phyloP scores from a whole-genome alignment of 1,139 yeast genomes.

The Yamadazyma kanchanaburiensis region DNA sequence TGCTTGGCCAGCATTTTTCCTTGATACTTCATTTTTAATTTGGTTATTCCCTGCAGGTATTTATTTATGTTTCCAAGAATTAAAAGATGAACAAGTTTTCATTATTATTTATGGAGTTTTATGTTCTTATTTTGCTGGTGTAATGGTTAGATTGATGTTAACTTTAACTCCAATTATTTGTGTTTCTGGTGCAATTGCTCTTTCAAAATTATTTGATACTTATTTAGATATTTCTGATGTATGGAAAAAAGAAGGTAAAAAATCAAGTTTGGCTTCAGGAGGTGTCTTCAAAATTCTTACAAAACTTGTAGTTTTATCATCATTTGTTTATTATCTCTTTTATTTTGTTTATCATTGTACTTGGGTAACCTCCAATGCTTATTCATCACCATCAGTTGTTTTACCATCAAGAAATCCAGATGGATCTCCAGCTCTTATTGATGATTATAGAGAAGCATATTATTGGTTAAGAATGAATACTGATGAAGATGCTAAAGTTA shows the following conservation, averaged over 20 bases:
- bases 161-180: slow-evolving; percentile 95
- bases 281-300: slow-evolving; percentile 43
- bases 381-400: slow-evolving; percentile 97
- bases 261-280: slow-evolving; percentile 12
- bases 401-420: slow-evolving; percentile 81
- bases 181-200: slow-evolving; percentile 82
- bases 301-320: slow-evolving; percentile 59
- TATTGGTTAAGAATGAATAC: slow-evolving; percentile 99
- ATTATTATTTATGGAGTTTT: slow-evolving; percentile 86
- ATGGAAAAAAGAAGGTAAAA: slow-evolving; percentile 2
- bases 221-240: slow-evolving; percentile 67
- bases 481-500: slow-evolving; percentile 89
- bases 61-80: slow-evolving; percentile 83
- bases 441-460: slow-evolving; percentile 98
- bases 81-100: slow-evolving; percentile 89
- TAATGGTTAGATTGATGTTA: slow-evolving; percentile 97
- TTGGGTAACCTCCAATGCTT: slow-evolving; percentile 95
- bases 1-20: slow-evolving; percentile 98
- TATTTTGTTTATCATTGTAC: slow-evolving; percentile 93
- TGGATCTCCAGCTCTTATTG: slow-evolving; percentile 82
- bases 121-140: slow-evolving; percentile 98
- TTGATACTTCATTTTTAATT: slow-evolving; percentile 86
- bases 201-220: slow-evolving; percentile 79
- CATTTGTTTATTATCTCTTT: slow-evolving; percentile 72
- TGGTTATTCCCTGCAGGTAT: slow-evolving; percentile 99